Evolutionary conservation across 2,329 filamentous ascomycete genomes (phyloP).

Genomic region (Albifimbria verrucaria): DNA sequence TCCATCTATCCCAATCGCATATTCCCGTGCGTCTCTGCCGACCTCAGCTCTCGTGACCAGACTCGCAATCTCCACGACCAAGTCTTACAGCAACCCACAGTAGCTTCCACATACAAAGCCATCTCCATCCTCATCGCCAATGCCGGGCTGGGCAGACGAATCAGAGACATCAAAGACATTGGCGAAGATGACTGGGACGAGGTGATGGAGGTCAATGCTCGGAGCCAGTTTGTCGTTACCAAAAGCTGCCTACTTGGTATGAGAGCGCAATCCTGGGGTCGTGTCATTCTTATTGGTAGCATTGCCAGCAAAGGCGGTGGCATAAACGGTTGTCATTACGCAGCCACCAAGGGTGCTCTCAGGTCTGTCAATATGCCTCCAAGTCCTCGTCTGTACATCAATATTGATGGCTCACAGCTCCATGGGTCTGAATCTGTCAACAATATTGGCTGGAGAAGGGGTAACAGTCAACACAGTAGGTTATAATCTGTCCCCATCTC

Average conservation of each 20-base stretch:
- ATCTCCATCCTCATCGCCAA: constrained; percentile 30
- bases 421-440: constrained; percentile 30
- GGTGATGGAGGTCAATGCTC: constrained; percentile 29
- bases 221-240: constrained; percentile 31
- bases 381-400: neutral
- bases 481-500: neutral
- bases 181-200: constrained; percentile 33
- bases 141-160: constrained; percentile 28
- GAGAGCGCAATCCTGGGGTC: constrained; percentile 27
- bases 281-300: constrained; percentile 28
- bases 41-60: neutral
- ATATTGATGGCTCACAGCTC: constrained; percentile 18
- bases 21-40: neutral
- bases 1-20: neutral
- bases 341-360: constrained; percentile 28
- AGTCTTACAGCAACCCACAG: constrained; percentile 12
- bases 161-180: constrained; percentile 29
- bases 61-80: constrained; percentile 19
- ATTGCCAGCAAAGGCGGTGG: constrained; percentile 29
- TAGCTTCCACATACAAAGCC: constrained; percentile 19
- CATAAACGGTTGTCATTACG: constrained; percentile 32
- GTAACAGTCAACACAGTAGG: constrained; percentile 31
- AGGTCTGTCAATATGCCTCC: constrained; percentile 6
- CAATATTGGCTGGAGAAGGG: constrained; percentile 26
- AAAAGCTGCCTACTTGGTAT: constrained; percentile 27